Conservation (phyloP, 441 rosid species). For the Pelargonium myrrhifolium region DNA sequence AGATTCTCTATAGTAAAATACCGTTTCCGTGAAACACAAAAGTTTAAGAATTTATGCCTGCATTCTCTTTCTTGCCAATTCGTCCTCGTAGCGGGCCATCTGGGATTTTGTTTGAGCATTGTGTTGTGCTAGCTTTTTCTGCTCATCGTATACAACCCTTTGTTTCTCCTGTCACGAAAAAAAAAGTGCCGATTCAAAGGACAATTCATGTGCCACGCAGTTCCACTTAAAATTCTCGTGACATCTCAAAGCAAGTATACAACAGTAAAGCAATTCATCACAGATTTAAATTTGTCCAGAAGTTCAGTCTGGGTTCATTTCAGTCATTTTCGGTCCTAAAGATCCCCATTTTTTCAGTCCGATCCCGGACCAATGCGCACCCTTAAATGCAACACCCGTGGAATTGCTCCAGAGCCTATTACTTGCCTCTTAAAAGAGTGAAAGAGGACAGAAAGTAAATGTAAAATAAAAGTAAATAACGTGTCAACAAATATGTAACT, state of each 20-base stretch:
- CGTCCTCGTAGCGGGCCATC: conserved; percentile 92
- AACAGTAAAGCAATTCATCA: conserved; percentile 3
- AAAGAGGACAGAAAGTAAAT: not conserved
- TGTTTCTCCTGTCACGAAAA: conserved; percentile 68
- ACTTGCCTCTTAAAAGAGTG: not conserved
- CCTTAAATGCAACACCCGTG: not conserved
- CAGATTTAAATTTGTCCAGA: not conserved
- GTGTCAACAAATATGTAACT: too few species aligned
- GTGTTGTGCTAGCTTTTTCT: conserved; percentile 75
- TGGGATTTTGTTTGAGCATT: conserved; percentile 94
- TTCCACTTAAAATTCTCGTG: not conserved
- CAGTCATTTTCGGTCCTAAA: too few species aligned
- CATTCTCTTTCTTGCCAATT: conserved; percentile 92
- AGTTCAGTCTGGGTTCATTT: too few species aligned
- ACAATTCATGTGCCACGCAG: not conserved
- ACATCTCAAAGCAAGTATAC: conserved; percentile 10
- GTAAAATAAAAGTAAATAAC: not conserved
- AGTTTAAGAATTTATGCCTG: conserved; percentile 51
- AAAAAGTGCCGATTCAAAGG: conserved; percentile 9
- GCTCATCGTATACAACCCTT: conserved; percentile 86
- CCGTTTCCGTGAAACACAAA: conserved; percentile 6
- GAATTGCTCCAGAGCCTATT: not conserved
- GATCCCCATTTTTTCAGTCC: too few species aligned
- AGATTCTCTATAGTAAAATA: too few species aligned
- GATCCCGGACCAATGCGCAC: too few species aligned